Evolutionary conservation across 139 green algal genomes (phyloP), one percentile per base, ranked within the genome.

Genomic region (Klebsormidium nitens): DNA sequence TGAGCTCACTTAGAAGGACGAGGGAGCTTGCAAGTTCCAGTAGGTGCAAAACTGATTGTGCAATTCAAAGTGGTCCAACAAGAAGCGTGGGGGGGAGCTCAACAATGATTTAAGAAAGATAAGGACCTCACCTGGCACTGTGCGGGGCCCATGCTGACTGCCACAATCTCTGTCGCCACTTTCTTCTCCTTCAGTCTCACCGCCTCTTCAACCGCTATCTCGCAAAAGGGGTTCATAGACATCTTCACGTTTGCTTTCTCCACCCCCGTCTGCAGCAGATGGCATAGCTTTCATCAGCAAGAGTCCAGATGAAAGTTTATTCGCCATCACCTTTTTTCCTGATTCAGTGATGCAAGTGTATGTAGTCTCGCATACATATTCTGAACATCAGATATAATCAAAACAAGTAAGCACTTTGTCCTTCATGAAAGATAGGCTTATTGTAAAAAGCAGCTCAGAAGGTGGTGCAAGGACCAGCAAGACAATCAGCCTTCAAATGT

Each of bases 211-310:
- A 96, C 68, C 11, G 91, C 91, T 59, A 97, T 96, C 66, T 97
- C 92, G 67, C 92, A 97, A 56, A 97, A 97, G 0, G 92, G 92
- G 69, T 97, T 97, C 85, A 96, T 95, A 66, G 77, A 87, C 84
- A 96, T 90, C 71, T 95, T 95, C 17, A 92, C 85, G 29, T 87
- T 82, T 2, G 83, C 42, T 23, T 86, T 80, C 36, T 96, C 91
- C 19, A 97, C 81, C 0, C 89, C 90, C 36, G 36, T 89, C 88
- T 95, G 89, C 66, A 36, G 1, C 6, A 36, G 52, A 36, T 2
- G 28, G 28, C 3, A 14, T 28, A 4, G 37, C 2, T 5, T 2
- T 28, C 3, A 36, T 2, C 2, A 29, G 23, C 2, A 31, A 61
- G n/a, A 8, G 55, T 29, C 36, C n/a, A 8, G 26, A 31, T 37